Conservation (phyloP, 2,329 filamentous ascomycete genomes). For the Sordariomycetes sp. region DNA sequence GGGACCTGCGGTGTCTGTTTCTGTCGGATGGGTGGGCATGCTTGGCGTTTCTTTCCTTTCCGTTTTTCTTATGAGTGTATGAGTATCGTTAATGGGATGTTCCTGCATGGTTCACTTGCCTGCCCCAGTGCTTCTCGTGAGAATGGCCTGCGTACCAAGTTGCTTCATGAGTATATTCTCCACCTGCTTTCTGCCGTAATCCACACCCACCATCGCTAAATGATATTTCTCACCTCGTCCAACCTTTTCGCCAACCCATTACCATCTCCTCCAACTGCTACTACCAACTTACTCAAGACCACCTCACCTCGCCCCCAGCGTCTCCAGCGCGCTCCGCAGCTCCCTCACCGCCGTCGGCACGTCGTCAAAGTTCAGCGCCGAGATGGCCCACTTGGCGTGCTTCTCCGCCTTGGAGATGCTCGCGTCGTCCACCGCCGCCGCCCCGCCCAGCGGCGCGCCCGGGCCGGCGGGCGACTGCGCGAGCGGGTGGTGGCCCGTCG, state of each 20-base stretch:
- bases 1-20: not conserved
- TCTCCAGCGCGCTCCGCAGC: constrained; percentile 60
- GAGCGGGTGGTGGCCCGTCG: not conserved
- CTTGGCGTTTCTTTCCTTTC: not conserved
- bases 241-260: no score
- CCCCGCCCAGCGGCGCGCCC: not conserved
- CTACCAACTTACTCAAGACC: not conserved
- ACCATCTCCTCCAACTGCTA: no score
- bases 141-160: no score
- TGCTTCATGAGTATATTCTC: no score
- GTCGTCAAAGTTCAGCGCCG: constrained; percentile 93
- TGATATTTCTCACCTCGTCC: no score
- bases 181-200: no score
- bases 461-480: not conserved
- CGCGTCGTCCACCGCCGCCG: constrained; percentile 10
- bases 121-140: no score
- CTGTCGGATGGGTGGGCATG: not conserved
- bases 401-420: constrained; percentile 82
- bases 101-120: not conserved
- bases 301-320: constrained; percentile 48
- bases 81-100: constrained; percentile 7
- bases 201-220: no score
- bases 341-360: constrained; percentile 83
- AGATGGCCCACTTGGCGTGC: constrained; percentile 94
- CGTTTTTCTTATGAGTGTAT: constrained; percentile 10